These are phyloP conservation scores for Micractinium sp. DNA, from an alignment of 139 green algal species.

Conservation along the genomic window DNA sequence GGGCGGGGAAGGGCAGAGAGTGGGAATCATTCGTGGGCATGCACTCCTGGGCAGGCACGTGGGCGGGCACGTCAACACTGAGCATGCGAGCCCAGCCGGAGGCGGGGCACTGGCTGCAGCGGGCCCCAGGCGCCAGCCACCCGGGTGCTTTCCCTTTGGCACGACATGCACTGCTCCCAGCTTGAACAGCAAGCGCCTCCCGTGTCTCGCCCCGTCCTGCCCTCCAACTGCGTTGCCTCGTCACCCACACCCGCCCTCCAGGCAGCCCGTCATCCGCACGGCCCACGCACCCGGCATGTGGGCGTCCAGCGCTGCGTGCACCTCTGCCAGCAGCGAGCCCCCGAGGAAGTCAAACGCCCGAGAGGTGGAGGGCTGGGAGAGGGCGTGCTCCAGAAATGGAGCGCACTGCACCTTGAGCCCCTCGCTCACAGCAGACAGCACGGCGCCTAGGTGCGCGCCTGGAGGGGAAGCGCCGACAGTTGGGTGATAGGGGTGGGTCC, in stretches of 20 bases:
- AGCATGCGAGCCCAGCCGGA: no score
- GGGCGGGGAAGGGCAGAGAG: neutral
- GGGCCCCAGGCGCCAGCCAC: no score
- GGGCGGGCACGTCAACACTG: no score
- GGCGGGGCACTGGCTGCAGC: neutral
- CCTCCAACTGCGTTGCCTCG: no score
- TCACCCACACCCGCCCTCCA: conserved; percentile 32
- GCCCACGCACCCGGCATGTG: no score
- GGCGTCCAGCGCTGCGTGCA: conserved; percentile 62
- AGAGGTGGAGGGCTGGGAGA: conserved; percentile 52
- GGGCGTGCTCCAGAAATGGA: conserved; percentile 22
- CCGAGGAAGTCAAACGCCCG: conserved; percentile 84
- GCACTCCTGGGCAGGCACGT: no score
- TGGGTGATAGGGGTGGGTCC: neutral
- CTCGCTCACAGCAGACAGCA: neutral
- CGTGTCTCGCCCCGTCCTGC: no score
- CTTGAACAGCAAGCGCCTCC: neutral
- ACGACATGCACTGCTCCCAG: neutral
- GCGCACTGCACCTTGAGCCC: conserved; percentile 25
- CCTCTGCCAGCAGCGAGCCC: conserved; percentile 79
- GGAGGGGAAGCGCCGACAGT: neutral
- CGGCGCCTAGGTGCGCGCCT: conserved; percentile 12
- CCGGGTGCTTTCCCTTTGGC: no score
- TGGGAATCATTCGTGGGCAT: neutral
- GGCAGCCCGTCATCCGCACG: conserved; percentile 52